A percentile compares a stretch with the other conserved stretches of the same genome.
Conservation (phyloP, 768 basidiomycete genomes). For the Boletus tomentosulus region DNA sequence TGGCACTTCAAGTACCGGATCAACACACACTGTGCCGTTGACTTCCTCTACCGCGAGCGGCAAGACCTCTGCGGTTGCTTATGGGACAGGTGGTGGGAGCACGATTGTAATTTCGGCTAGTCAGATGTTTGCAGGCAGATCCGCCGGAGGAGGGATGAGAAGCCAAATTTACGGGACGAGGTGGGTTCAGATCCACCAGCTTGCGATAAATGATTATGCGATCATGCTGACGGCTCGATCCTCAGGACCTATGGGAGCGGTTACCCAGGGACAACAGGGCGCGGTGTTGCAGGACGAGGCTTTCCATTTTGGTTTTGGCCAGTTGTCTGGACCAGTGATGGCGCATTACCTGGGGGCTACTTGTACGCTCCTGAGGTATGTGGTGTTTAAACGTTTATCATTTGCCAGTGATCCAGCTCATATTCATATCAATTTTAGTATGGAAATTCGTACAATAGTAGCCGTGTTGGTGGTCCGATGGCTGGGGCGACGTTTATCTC, state of each 20-base stretch:
- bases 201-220: not conserved
- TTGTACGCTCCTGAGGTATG: conserved; percentile 41
- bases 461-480: conserved; percentile 47
- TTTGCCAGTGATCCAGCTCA: not conserved
- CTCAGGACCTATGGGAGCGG: conserved; percentile 58
- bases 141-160: conserved; percentile 50
- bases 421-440: conserved; percentile 36
- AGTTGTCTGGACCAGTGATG: conserved; percentile 42
- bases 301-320: conserved; percentile 73
- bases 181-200: conserved; percentile 25
- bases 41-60: conserved; percentile 17
- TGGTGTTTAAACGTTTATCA: not conserved
- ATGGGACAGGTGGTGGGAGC: conserved; percentile 32
- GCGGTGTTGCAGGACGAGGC: conserved; percentile 44
- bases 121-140: conserved; percentile 44
- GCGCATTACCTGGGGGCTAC: conserved; percentile 30
- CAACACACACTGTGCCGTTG: conserved; percentile 18
- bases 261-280: conserved; percentile 46
- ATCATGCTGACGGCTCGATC: not conserved
- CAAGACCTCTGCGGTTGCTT: conserved; percentile 27
- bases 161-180: conserved; percentile 40
- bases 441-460: conserved; percentile 40
- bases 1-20: conserved; percentile 4
- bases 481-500: conserved; percentile 38
- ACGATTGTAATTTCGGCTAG: conserved; percentile 39